Conservation (phyloP, 129 eudicot species). For the Flaveria robusta region DNA sequence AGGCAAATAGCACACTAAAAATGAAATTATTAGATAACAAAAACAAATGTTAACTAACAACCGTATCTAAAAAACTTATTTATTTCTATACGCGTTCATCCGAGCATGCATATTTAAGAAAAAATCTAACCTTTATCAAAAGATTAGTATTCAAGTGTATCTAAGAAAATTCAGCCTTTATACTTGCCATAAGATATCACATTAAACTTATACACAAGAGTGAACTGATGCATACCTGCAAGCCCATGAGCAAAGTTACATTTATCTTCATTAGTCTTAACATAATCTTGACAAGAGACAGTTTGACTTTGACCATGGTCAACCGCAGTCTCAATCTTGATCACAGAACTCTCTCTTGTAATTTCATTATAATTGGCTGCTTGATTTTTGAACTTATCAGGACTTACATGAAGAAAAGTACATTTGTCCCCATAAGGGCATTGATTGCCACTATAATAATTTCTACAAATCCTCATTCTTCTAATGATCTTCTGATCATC, state of each 20-base stretch:
- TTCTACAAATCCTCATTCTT: constrained; percentile 70
- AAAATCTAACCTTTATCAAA: neutral
- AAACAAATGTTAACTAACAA: neutral
- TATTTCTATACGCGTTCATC: neutral
- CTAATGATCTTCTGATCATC: constrained; percentile 61
- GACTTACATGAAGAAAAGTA: constrained; percentile 70
- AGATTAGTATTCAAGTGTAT: neutral
- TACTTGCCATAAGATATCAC: neutral
- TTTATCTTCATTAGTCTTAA: neutral
- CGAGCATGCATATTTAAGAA: neutral
- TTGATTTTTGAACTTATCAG: constrained; percentile 41
- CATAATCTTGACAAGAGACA: neutral
- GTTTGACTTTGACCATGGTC: constrained; percentile 34
- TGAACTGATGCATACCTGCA: neutral
- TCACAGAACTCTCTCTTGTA: constrained; percentile 57
- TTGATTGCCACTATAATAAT: constrained; percentile 69
- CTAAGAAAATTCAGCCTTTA: neutral
- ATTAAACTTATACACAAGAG: neutral
- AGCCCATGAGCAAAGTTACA: no score
- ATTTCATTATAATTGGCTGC: constrained; percentile 15
- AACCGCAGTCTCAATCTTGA: constrained; percentile 52
- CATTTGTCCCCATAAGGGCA: constrained; percentile 88
- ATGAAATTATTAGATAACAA: neutral
- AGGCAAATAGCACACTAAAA: neutral
- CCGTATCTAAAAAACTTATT: neutral